Base-by-base conservation (phyloP, 2,329 filamentous ascomycete genomes). In the Fusarium miscanthi region DNA sequence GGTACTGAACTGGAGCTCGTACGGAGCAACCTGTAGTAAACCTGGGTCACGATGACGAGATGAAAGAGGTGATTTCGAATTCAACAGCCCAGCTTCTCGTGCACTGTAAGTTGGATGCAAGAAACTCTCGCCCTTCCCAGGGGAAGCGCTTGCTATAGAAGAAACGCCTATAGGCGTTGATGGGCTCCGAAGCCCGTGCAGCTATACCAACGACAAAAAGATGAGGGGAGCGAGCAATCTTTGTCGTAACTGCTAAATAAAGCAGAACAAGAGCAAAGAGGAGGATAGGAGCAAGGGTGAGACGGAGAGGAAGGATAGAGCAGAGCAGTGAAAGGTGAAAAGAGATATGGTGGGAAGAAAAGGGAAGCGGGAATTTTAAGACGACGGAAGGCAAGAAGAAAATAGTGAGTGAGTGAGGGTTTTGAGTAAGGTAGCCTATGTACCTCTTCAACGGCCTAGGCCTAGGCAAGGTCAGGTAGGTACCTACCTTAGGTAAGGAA, bases 361-460 rank as follows among this genome's bases (percentile, higher is more conserved):
- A 69, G 59, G 56, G 69, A 67, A 74, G 76, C 75, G 76, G 74
- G 70, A 77, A 77, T 76, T 77, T 52, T 77, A 75, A 74, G 73
- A 68, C 63, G 60, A 67, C 56, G 35, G 74, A 73, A 59, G 64
- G 52, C 53, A 64, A 70, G 68, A 62, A 70, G 60, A 60, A 60
- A 73, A 74, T 52, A 33, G 17, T 37, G 66, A 70, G 67, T 70
- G 70, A 73, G 62, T 74, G 74, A 77, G 76, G 76, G 76, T 72
- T 77, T 75, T 70, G 74, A 54, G 42, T 30, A 30, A 30, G 27
- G 27, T 59, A 62, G 41, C 30, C 41, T 25, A 25, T 25, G 23
- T 25, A 23, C n/a, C n/a, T 46, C 30, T 45, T 25, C 53, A 35
- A 45, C 38, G 30, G 41, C 51, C 33, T 56, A 56, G 38, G 38